Conservation (phyloP, 768 basidiomycete species). For the Hemileccinum impolitum region DNA sequence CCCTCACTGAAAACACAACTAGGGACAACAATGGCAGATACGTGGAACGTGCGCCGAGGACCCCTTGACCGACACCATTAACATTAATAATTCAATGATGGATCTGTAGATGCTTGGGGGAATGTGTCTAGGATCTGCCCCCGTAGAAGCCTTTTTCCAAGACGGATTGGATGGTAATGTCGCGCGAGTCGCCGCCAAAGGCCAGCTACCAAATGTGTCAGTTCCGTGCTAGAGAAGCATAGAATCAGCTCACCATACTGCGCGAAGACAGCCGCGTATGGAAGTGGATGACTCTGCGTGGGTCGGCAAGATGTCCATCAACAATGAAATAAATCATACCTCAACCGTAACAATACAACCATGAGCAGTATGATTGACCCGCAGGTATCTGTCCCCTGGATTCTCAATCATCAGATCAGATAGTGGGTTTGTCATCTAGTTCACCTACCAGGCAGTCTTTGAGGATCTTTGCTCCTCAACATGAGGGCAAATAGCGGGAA, state of each 20-base stretch:
- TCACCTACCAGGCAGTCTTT: constrained; percentile 68
- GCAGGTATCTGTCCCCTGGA: constrained; percentile 29
- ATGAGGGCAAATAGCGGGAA: constrained; percentile 90
- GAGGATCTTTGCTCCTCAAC: constrained; percentile 79
- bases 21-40: constrained; percentile 29
- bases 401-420: background rate
- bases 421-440: background rate
- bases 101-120: constrained; percentile 24
- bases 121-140: constrained; percentile 52
- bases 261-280: constrained; percentile 49
- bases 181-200: constrained; percentile 47
- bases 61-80: constrained; percentile 9
- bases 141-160: constrained; percentile 45
- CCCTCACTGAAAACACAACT: background rate
- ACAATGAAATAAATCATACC: constrained; percentile 8
- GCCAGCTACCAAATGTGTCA: constrained; percentile 34
- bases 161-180: constrained; percentile 58
- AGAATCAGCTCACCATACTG: constrained; percentile 46
- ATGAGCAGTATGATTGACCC: constrained; percentile 24
- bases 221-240: background rate
- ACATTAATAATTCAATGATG: constrained; percentile 1
- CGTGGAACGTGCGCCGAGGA: constrained; percentile 15
- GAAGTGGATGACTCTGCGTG: constrained; percentile 50
- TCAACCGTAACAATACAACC: constrained; percentile 19
- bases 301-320: background rate